phyloP scores from a whole-genome alignment of 768 basidiomycete species.

The Termitomyces sp. region DNA sequence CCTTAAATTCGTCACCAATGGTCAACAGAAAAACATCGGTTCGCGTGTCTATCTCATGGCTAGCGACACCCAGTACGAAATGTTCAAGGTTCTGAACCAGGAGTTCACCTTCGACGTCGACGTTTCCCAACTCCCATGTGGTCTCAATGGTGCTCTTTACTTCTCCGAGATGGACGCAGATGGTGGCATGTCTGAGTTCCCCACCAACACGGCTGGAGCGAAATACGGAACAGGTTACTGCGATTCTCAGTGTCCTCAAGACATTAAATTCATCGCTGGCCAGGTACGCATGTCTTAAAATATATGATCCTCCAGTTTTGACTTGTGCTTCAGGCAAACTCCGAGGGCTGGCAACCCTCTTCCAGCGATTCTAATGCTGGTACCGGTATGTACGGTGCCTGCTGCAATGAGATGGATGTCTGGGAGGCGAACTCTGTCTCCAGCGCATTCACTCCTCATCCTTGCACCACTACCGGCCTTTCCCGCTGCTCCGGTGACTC shows the following conservation, averaged over 20 bases:
- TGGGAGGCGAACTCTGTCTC: conserved; percentile 54
- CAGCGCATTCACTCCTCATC: conserved; percentile 52
- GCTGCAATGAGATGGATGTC: conserved; percentile 56
- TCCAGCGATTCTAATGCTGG: conserved; percentile 39
- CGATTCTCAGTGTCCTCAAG: conserved; percentile 58
- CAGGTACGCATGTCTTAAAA: conserved; percentile 25
- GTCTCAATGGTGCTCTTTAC: conserved; percentile 37
- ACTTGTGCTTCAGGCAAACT: not conserved
- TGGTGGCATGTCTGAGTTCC: conserved; percentile 41
- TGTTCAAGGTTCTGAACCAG: conserved; percentile 10
- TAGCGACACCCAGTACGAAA: conserved; percentile 35
- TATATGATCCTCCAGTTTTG: conserved; percentile 8
- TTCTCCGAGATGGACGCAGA: conserved; percentile 50
- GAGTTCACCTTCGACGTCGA: conserved; percentile 21
- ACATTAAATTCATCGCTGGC: conserved; percentile 61
- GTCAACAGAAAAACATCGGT: conserved; percentile 31
- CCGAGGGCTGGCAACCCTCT: conserved; percentile 9
- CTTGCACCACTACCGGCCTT: conserved; percentile 34
- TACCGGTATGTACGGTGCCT: conserved; percentile 38
- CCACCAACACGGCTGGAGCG: conserved; percentile 50
- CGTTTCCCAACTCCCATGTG: conserved; percentile 51
- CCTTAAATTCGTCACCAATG: conserved; percentile 42
- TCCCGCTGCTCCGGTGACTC: conserved; percentile 35
- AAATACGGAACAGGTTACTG: conserved; percentile 61
- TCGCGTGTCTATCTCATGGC: conserved; percentile 47